phyloP scores from a whole-genome alignment of 495 filamentous ascomycete species.

The Lasiosphaeris hirsuta region DNA sequence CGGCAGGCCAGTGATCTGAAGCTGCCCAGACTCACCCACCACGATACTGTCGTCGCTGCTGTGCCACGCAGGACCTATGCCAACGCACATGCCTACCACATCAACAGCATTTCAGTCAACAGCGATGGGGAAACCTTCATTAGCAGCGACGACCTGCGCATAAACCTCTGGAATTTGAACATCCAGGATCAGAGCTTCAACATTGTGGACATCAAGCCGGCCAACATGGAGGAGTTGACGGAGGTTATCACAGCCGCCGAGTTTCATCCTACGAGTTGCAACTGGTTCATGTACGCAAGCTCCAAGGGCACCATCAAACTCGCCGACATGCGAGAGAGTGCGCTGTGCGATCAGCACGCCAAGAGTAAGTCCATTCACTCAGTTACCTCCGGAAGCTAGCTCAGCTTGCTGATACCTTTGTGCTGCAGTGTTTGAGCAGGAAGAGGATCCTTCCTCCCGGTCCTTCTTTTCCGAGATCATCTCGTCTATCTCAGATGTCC shows the following conservation, averaged over 20 bases:
- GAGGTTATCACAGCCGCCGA: constrained; percentile 98
- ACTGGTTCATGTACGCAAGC: constrained; percentile 99
- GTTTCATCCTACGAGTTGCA: constrained; percentile 95
- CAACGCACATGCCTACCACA: constrained; percentile 98
- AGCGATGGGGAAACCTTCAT: constrained; percentile 99
- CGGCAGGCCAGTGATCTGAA: constrained; percentile 78
- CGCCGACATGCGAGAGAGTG: constrained; percentile 95
- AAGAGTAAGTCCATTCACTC: constrained; percentile 65
- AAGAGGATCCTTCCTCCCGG: constrained; percentile 96
- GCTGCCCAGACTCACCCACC: constrained; percentile 91
- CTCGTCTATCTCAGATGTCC: constrained; percentile 97
- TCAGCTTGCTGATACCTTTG: constrained; percentile 9
- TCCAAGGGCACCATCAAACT: constrained; percentile 99
- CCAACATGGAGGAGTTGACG: constrained; percentile 99
- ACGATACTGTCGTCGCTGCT: constrained; percentile 96
- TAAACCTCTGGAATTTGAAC: constrained; percentile 98
- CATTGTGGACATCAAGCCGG: constrained; percentile 99
- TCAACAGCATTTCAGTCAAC: constrained; percentile 99
- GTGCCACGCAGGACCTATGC: constrained; percentile 94
- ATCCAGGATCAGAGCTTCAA: constrained; percentile 99
- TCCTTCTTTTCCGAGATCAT: constrained; percentile 99
- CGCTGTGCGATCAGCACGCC: constrained; percentile 89
- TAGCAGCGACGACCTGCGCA: constrained; percentile 93
- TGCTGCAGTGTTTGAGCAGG: constrained; percentile 87
- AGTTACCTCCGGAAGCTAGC: not conserved